Base-by-base conservation (phyloP, 2,329 filamentous ascomycete species). In the Trichoderma polysporum region DNA sequence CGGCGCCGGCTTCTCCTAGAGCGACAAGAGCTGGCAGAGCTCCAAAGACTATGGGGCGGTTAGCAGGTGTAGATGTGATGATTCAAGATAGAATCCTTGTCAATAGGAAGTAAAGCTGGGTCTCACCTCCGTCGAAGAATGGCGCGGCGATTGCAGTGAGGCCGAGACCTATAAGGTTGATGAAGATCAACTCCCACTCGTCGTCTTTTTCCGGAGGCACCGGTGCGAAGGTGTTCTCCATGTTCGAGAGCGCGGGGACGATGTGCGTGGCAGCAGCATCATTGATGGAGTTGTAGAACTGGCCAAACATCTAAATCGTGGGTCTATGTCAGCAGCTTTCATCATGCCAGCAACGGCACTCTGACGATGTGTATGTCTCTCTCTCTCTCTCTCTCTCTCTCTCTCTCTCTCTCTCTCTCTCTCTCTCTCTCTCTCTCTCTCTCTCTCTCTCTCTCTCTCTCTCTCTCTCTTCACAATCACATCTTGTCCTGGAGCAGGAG, bases 131-230 rank as follows among this genome's bases (percentile, higher is more conserved):
- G 50, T 76, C 75, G 70, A 77, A 75, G 60, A 74, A 74, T 27
- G 72, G 71, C 33, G 63, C 75, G 1, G 70, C 71, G 19, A 57
- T 68, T 27, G 70, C 63, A 29, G 72, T 66, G 7, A 72, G 68
- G 3, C 74, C 75, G n/a, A 77, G 61, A 33, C 70, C 74, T 50
- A 77, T 29, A 12, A 76, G 64, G 66, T 76, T 72, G 29, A 77
- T 70, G 7, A 79, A 66, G 33, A 78, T 64, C n/a, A 68, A 35
- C 8, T 73, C 58, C 74, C 73, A 76, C 37, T 64, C 68, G 61
- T 74, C 71, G 59, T 67, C 54, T 4, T 53, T 10, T n/a, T 50
- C 13, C 17, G 52, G 56, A 22, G 66, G 66, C 13, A 65, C 57
- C 5, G 69, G 68, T 19, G 68, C 66, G 57, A 70, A 69, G 5